Conservation (phyloP, 2,329 filamentous ascomycete genomes). For the Elsinoe batatas region DNA sequence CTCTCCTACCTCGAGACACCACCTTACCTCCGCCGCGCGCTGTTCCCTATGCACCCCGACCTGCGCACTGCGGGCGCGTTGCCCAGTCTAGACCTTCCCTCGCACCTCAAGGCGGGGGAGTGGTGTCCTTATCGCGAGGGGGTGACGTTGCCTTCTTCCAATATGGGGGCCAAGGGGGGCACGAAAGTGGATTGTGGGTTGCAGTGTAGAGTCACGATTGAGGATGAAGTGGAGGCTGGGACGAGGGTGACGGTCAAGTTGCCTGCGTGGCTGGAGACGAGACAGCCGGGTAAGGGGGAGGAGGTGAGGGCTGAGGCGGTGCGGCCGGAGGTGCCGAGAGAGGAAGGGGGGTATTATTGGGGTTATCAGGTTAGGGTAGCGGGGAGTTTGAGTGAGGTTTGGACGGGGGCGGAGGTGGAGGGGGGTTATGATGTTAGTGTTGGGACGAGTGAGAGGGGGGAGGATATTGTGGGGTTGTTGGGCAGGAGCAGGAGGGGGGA, state of each 20-base stretch:
- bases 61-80: constrained; percentile 62
- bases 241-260: constrained; percentile 67
- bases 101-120: constrained; percentile 66
- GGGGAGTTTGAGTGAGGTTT: constrained; percentile 57
- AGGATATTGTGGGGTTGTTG: constrained; percentile 22
- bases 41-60: constrained; percentile 74
- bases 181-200: constrained; percentile 44
- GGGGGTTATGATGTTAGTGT: constrained; percentile 75
- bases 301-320: constrained; percentile 48
- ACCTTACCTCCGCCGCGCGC: constrained; percentile 63
- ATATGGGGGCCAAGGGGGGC: constrained; percentile 1
- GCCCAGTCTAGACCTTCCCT: constrained; percentile 73
- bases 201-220: constrained; percentile 40
- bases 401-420: constrained; percentile 65
- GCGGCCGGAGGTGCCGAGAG: constrained; percentile 57
- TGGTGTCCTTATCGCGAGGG: constrained; percentile 75
- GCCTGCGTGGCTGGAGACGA: constrained; percentile 32
- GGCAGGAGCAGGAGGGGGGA: constrained; percentile 25
- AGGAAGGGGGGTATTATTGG: constrained; percentile 77
- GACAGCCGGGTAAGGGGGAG: constrained; percentile 17
- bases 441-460: constrained; percentile 71
- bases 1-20: constrained; percentile 77
- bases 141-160: constrained; percentile 42
- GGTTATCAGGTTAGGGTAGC: constrained; percentile 64
- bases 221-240: constrained; percentile 54